Base-by-base conservation (phyloP, 495 filamentous ascomycete species). In the Penicillium maclennaniae region DNA sequence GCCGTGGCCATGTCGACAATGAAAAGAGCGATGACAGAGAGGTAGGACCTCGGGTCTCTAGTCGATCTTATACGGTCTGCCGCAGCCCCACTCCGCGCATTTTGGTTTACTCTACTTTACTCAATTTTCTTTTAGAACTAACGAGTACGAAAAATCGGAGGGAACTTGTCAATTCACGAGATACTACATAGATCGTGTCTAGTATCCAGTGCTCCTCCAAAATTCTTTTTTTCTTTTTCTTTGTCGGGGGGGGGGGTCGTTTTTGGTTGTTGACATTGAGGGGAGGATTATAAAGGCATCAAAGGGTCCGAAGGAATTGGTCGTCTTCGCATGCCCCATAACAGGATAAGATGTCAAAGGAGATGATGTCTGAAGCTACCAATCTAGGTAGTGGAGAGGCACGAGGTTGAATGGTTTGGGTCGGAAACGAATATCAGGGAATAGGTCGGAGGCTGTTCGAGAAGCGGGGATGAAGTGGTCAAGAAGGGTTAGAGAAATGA, bases 1-100 rank as follows among this genome's bases (percentile, higher is more conserved):
- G 61, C 55, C 20, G 71, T 62, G 49, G 75, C 66, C 77, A 80
- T 79, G 48, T 43, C 28, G 34, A 34, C n/a, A 37, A 46, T 27
- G 50, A 36, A 50, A 34, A 53, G 21, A 19, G 39, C 34, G 46
- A 43, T 42, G 40, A 38, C 40, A 43, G 27, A 14, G 3, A 9
- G 43, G 43, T 43, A 58, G 53, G 39, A 50, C 47, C 47, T 63
- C 58, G 55, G 59, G 52, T 45, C 27, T 60, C 39, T 51, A 47
- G 51, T 54, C 39, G 14, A 40, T 37, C 21, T 48, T 55, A 46
- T 61, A 63, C 54, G 58, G 57, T 39, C 12, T 43, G 17, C 57
- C 47, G 49, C 38, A 66, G 57, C 52, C 51, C 58, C 63, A 51
- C 53, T 43, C 14, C 25, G 47, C 36, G 63, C 60, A 65, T 28